Base-by-base conservation (phyloP, 2,329 filamentous ascomycete genomes). In the Sordariomycetes sp. region DNA sequence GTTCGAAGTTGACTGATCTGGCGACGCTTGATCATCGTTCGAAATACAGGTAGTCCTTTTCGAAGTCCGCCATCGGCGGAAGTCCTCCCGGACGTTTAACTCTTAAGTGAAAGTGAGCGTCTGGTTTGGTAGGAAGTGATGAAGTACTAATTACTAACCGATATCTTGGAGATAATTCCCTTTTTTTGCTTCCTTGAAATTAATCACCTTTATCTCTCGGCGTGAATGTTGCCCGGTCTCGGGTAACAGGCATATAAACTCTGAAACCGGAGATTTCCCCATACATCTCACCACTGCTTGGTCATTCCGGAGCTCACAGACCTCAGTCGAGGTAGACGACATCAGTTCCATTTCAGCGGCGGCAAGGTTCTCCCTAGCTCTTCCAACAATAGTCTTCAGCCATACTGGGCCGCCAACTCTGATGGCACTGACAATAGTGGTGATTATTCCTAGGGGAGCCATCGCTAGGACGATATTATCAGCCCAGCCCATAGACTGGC, bases 371-470 rank as follows among this genome's bases (percentile, higher is more conserved):
- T 76, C 74, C 52, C 71, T 67, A 0, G 71, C 67, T 50, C 72
- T 59, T 0, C 74, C 74, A 12, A 77, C 65, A 28, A 76, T 67
- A 2, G 74, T 70, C 16, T 68, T 65, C 1, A 74, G 61, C 1
- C 63, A 67, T 0, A 65, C 35, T 1, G 40, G 58, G 1, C 68
- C 71, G 55, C 63, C 73, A 48, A 70, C 62, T 0, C 70, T 64
- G 43, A 71, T 70, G 0, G 62, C 66, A 1, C 67, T 66, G 0
- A 70, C 55, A 1, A 76, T 61, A 0, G 66, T 66, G 0, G 74
- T 76, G 11, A 77, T 59, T 24, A 77, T 71, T 0, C 74, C 74
- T 0, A 74, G 35, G 0, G 71, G 71, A 0, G 63, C 69, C 61
- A 72, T 66, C 1, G 70, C 68, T 7, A 72, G 65, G 5, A 72